A percentile compares a stretch with the other conserved stretches of the same genome.
Conservation (phyloP, 2,329 filamentous ascomycete species). For the Penicillium olsonii region DNA sequence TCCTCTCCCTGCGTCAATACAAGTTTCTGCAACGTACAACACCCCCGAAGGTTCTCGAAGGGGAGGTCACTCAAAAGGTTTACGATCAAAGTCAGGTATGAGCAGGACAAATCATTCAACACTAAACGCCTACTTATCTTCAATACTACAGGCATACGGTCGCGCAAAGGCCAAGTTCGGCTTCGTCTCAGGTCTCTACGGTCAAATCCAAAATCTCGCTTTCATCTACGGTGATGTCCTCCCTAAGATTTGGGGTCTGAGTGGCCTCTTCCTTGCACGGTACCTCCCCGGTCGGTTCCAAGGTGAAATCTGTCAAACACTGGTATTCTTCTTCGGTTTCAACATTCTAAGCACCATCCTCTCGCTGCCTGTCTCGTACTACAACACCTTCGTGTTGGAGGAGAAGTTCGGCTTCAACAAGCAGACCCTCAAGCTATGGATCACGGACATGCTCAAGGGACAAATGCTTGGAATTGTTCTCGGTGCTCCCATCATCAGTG, state of each 20-base stretch:
- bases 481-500: conserved; percentile 84
- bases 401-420: conserved; percentile 99
- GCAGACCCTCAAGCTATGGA: conserved; percentile 84
- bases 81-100: conserved; percentile 87
- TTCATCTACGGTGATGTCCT: conserved; percentile 91
- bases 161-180: conserved; percentile 92
- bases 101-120: background rate
- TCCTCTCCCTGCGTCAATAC: conserved; percentile 88
- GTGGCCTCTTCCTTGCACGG: conserved; percentile 70
- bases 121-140: conserved; percentile 1
- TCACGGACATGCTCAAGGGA: conserved; percentile 88
- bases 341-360: conserved; percentile 78
- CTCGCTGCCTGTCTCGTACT: conserved; percentile 79
- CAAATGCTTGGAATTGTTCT: conserved; percentile 79
- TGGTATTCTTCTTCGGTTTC: conserved; percentile 88
- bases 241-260: conserved; percentile 83
- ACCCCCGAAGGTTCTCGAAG: conserved; percentile 81
- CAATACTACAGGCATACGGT: conserved; percentile 69
- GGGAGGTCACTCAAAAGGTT: conserved; percentile 84
- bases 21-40: conserved; percentile 76
- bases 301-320: conserved; percentile 90
- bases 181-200: conserved; percentile 77
- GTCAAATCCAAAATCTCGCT: conserved; percentile 82
- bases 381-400: conserved; percentile 93
- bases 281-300: conserved; percentile 77